A percentile compares a stretch with the other conserved stretches of the same genome.
phyloP scores from a whole-genome alignment of 1,284 basidiomycete genomes.

The Neonothopanus nambi region DNA sequence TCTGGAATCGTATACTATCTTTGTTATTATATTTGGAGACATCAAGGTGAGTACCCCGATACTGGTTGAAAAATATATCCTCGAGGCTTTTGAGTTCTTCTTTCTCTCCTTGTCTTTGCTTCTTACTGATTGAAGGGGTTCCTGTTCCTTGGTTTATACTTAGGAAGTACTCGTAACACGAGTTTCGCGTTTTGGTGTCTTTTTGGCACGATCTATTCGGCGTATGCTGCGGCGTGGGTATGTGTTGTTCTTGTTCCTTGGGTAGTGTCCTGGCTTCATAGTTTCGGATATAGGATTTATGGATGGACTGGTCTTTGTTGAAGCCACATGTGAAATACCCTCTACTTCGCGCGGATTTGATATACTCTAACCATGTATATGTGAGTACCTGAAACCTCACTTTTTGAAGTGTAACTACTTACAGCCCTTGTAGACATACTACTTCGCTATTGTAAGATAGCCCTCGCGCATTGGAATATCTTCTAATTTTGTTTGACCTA shows the following conservation, averaged over 20 bases:
- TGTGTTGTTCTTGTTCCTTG: conserved; percentile 23
- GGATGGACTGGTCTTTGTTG: conserved; percentile 86
- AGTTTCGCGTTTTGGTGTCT: conserved; percentile 68
- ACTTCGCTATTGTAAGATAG: conserved; percentile 66
- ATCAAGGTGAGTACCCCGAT: conserved; percentile 57
- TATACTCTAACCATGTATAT: conserved; percentile 61
- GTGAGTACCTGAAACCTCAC: too few relatives aligned
- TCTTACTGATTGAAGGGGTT: too few relatives aligned
- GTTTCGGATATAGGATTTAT: conserved; percentile 53
- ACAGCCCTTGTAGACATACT: conserved; percentile 57
- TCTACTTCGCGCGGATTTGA: conserved; percentile 75
- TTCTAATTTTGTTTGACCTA: too few relatives aligned
- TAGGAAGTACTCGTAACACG: conserved; percentile 37
- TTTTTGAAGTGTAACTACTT: too few relatives aligned
- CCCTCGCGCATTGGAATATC: too few relatives aligned
- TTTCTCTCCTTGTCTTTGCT: too few relatives aligned
- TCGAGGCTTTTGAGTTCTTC: too few relatives aligned
- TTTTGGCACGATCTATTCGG: conserved; percentile 60
- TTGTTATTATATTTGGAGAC: conserved; percentile 76
- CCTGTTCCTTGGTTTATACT: too few relatives aligned
- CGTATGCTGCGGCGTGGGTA: conserved; percentile 83
- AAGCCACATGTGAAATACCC: conserved; percentile 56
- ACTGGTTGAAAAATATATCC: too few relatives aligned
- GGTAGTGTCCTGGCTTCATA: background rate
- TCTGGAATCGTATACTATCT: conserved; percentile 64